These are phyloP conservation scores for Aspergillus latus DNA, from an alignment of 2,329 filamentous ascomycete species.

Conservation along the genomic window DNA sequence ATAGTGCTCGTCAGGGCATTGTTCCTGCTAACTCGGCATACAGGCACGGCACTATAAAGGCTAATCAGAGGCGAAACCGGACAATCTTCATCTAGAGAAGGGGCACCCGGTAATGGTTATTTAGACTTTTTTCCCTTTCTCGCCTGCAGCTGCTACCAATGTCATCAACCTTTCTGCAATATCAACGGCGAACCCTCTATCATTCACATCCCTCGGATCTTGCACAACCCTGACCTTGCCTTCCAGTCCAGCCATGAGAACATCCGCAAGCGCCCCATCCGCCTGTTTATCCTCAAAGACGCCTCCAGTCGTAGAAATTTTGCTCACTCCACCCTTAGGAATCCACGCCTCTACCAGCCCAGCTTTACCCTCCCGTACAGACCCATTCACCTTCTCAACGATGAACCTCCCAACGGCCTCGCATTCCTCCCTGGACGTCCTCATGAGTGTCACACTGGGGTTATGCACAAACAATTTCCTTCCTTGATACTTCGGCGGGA, in stretches of 20 bases:
- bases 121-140: no score
- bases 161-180: slow-evolving; percentile 4
- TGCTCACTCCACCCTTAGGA: slow-evolving; percentile 61
- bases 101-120: no score
- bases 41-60: no score
- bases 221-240: slow-evolving; percentile 53
- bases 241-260: slow-evolving; percentile 51
- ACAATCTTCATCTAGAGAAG: no score
- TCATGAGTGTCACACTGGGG: slow-evolving; percentile 64
- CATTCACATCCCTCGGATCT: slow-evolving; percentile 41
- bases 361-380: slow-evolving; percentile 33
- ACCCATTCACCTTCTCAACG: slow-evolving; percentile 50
- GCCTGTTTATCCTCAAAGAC: slow-evolving; percentile 55
- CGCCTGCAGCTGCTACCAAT: background rate
- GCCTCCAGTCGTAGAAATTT: slow-evolving; percentile 55
- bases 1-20: no score
- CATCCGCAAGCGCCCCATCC: slow-evolving; percentile 49
- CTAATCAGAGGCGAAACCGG: no score
- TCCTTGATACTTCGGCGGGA: slow-evolving; percentile 56
- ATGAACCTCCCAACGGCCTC: slow-evolving; percentile 57
- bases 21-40: no score
- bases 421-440: slow-evolving; percentile 61
- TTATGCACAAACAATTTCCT: slow-evolving; percentile 64
- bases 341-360: slow-evolving; percentile 57
- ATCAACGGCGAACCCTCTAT: slow-evolving; percentile 29